phyloP scores from a whole-genome alignment of 2,329 filamentous ascomycete species.

The Epichloe gansuensis region DNA sequence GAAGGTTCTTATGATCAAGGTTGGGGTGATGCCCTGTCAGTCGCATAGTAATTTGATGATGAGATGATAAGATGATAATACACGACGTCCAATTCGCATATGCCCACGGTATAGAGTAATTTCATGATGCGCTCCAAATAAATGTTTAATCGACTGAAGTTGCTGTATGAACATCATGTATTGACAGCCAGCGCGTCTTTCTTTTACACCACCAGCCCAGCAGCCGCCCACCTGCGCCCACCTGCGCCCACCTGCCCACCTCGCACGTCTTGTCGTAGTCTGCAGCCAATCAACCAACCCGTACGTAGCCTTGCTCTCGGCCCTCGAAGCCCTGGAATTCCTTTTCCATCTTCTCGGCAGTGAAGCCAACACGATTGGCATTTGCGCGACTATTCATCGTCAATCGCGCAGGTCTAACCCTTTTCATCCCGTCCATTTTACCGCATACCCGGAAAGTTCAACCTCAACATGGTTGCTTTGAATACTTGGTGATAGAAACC shows the following conservation, averaged over 20 bases:
- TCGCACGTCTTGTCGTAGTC: background rate
- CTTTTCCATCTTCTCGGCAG: background rate
- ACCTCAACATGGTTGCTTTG: conserved; percentile 3
- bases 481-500: background rate
- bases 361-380: background rate
- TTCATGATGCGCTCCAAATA: too few relatives aligned
- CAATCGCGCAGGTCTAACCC: background rate
- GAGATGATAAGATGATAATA: background rate
- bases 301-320: conserved; percentile 19
- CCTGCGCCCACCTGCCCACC: background rate
- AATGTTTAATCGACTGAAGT: too few relatives aligned
- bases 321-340: background rate
- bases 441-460: background rate
- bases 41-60: conserved; percentile 1
- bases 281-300: conserved; percentile 13
- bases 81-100: background rate
- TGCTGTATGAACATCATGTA: too few relatives aligned
- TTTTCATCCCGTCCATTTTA: conserved; percentile 1
- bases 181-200: background rate
- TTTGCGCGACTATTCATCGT: background rate
- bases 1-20: background rate
- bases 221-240: too few relatives aligned
- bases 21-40: background rate
- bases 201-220: background rate
- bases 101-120: background rate